phyloP scores from a whole-genome alignment of 495 filamentous ascomycete genomes.

The Tuber umbilicatum region DNA sequence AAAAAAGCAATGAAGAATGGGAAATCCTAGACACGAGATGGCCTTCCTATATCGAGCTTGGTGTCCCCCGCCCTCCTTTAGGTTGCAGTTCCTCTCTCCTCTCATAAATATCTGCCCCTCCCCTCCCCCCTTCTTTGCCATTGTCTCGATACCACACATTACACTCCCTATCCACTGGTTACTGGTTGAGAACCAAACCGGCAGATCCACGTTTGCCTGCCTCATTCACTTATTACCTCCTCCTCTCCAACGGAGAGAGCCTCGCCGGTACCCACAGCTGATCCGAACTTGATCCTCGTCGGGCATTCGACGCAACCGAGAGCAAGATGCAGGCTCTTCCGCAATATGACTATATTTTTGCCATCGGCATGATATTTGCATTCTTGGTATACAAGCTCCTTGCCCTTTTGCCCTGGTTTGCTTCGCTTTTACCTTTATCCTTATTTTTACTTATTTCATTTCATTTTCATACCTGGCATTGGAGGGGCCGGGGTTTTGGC shows the following conservation, averaged over 20 bases:
- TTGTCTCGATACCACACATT: background rate
- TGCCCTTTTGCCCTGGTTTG: background rate
- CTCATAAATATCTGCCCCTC: slow-evolving; percentile 4
- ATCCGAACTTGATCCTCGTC: background rate
- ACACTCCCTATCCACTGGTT: background rate
- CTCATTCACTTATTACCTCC: background rate
- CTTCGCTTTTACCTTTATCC: no score
- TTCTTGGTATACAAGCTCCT: slow-evolving; percentile 47
- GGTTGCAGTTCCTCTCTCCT: background rate
- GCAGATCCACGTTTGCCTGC: background rate
- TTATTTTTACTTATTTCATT: background rate
- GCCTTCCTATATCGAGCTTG: background rate
- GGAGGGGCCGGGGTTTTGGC: background rate
- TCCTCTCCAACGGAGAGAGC: background rate
- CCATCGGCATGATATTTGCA: slow-evolving; percentile 69
- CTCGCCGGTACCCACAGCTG: background rate
- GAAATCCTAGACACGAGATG: background rate
- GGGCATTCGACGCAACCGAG: background rate
- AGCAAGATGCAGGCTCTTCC: slow-evolving; percentile 43
- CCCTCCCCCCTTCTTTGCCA: background rate
- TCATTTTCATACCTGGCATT: background rate
- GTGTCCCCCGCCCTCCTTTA: background rate
- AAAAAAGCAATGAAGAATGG: background rate
- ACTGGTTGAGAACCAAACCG: background rate
- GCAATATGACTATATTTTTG: slow-evolving; percentile 65